Evolutionary conservation across 2,329 filamentous ascomycete species (phyloP).

Genomic region (Monilinia fructigena): DNA sequence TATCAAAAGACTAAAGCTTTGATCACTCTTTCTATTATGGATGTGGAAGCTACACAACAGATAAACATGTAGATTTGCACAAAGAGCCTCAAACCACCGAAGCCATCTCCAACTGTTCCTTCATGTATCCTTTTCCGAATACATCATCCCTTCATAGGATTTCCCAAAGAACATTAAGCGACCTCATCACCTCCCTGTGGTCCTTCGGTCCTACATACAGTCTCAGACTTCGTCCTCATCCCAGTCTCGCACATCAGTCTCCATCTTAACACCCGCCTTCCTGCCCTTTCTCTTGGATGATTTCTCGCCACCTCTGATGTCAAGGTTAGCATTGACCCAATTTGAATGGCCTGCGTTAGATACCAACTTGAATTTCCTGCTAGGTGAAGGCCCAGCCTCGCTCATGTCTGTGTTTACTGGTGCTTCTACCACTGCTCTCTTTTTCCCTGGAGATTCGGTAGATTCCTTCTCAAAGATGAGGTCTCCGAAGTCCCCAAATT

Average conservation of each 20-base stretch:
- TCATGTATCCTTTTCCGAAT: background rate
- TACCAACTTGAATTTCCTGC: constrained; percentile 1
- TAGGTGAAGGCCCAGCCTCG: background rate
- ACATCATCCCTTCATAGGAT: background rate
- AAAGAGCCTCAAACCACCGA: background rate
- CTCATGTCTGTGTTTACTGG: background rate
- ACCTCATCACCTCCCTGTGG: background rate
- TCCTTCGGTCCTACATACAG: too few species aligned
- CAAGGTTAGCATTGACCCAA: background rate
- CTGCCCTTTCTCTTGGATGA: background rate
- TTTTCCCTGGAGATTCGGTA: background rate
- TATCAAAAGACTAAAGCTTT: too few species aligned
- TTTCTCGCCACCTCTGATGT: background rate
- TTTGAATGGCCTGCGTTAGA: accelerated
- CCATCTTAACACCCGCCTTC: background rate
- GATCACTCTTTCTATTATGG: background rate
- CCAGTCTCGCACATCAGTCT: background rate
- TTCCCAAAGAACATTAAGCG: background rate
- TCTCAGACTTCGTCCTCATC: background rate
- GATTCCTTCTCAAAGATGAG: background rate
- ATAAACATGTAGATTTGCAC: accelerated
- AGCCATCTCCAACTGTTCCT: background rate
- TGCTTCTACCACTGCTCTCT: background rate
- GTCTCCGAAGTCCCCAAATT: constrained; percentile 7
- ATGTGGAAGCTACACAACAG: accelerated